Evolutionary conservation across 768 basidiomycete genomes (phyloP).

Genomic region (Cubamyces lactineus): DNA sequence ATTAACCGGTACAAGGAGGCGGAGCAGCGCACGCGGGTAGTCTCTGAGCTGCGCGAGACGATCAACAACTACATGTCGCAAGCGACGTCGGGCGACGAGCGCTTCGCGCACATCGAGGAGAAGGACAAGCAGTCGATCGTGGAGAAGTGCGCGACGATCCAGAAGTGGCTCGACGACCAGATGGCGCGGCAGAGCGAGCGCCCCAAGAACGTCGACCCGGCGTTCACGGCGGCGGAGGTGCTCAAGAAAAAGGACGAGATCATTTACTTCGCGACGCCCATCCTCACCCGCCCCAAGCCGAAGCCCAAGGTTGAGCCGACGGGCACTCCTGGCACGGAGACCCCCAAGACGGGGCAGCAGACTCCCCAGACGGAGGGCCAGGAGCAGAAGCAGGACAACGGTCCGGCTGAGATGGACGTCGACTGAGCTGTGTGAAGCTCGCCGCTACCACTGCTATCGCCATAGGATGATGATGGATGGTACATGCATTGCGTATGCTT

Average conservation of each 20-base stretch:
- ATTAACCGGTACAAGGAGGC: constrained; percentile 78
- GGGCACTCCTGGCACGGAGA: constrained; percentile 55
- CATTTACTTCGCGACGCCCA: constrained; percentile 86
- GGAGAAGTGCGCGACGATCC: constrained; percentile 86
- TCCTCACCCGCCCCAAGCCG: constrained; percentile 92
- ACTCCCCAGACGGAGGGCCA: constrained; percentile 44
- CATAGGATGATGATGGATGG: background rate
- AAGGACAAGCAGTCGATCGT: constrained; percentile 85
- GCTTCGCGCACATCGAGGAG: constrained; percentile 86
- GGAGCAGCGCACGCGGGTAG: constrained; percentile 77
- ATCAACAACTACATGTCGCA: constrained; percentile 85
- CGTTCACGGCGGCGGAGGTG: constrained; percentile 81
- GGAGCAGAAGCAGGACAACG: constrained; percentile 42
- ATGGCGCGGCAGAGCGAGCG: constrained; percentile 84
- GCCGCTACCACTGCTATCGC: background rate
- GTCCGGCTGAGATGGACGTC: constrained; percentile 83
- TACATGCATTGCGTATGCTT: background rate
- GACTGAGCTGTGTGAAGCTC: constrained; percentile 50
- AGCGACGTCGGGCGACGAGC: constrained; percentile 84
- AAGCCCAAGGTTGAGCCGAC: constrained; percentile 61
- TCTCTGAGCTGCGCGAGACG: constrained; percentile 80
- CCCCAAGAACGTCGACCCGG: constrained; percentile 86
- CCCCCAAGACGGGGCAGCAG: constrained; percentile 68
- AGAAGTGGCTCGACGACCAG: constrained; percentile 97
- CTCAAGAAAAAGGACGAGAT: constrained; percentile 91